phyloP scores from a whole-genome alignment of 1,284 basidiomycete genomes.

The Sphaerobolus stellatus region DNA sequence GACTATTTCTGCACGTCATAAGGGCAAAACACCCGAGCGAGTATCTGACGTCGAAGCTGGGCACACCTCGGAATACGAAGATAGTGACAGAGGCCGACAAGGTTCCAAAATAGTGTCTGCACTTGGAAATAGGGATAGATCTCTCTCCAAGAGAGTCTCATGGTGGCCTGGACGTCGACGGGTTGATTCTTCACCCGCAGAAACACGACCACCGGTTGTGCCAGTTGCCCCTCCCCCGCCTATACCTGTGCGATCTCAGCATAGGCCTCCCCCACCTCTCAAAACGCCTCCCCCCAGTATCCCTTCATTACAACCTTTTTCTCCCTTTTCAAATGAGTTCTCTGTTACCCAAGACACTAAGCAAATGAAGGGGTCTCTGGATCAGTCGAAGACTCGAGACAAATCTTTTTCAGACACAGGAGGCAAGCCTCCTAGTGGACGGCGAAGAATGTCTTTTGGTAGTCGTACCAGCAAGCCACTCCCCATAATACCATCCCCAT shows the following conservation, averaged over 20 bases:
- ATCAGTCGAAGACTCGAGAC: too few relatives aligned
- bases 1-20: neutral
- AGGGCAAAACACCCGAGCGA: slow-evolving; percentile 8
- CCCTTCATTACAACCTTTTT: slow-evolving; percentile 10
- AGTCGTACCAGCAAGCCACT: too few relatives aligned
- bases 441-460: too few relatives aligned
- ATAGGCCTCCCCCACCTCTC: slow-evolving; percentile 5
- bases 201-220: neutral
- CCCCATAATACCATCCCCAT: too few relatives aligned
- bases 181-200: slow-evolving; percentile 4
- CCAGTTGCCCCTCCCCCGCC: slow-evolving; percentile 9
- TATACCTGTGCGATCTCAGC: slow-evolving; percentile 14
- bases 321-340: slow-evolving; percentile 11
- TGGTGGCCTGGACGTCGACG: slow-evolving; percentile 15
- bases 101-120: neutral
- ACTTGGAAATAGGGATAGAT: slow-evolving; percentile 5
- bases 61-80: neutral
- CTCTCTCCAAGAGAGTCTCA: neutral
- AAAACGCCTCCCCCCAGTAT: slow-evolving; percentile 5
- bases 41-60: neutral
- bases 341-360: too few relatives aligned
- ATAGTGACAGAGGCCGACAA: neutral
- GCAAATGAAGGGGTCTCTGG: too few relatives aligned
- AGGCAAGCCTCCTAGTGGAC: too few relatives aligned
- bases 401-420: too few relatives aligned